These are phyloP conservation scores for Tetragonia tetragonoides DNA, from an alignment of 148 eudicot genomes.

Conservation along the genomic window DNA sequence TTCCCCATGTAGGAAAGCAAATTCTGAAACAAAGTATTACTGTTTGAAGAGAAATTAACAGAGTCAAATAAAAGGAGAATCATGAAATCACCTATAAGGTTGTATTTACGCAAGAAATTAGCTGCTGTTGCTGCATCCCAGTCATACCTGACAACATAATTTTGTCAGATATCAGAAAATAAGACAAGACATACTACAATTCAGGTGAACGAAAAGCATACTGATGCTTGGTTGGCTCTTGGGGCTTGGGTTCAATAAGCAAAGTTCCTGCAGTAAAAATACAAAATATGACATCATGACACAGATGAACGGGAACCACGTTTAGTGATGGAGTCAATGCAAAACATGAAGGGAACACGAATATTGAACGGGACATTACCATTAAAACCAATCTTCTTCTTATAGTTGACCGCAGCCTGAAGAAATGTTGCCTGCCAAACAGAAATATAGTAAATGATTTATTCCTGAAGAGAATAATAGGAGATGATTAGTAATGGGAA, in stretches of 20 bases:
- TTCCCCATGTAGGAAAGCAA: background rate
- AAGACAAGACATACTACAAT: background rate
- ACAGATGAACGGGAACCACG: background rate
- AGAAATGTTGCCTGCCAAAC: slow-evolving; percentile 75
- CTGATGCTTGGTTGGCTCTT: slow-evolving; percentile 99
- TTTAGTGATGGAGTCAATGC: background rate
- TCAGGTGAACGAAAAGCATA: slow-evolving; percentile 32
- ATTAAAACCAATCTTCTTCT: slow-evolving; percentile 95
- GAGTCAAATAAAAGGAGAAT: background rate
- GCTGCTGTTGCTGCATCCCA: slow-evolving; percentile 99
- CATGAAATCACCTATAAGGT: slow-evolving; percentile 60
- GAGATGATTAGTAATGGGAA: background rate
- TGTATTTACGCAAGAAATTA: slow-evolving; percentile 93
- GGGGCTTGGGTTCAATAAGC: slow-evolving; percentile 97
- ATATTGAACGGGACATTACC: slow-evolving; percentile 43
- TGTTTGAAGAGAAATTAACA: background rate
- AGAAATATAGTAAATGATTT: background rate
- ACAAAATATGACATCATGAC: background rate
- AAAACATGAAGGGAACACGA: background rate
- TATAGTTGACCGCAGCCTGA: slow-evolving; percentile 79
- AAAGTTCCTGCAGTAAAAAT: slow-evolving; percentile 56
- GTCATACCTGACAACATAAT: slow-evolving; percentile 63
- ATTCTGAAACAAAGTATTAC: background rate
- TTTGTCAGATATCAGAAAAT: slow-evolving; percentile 13
- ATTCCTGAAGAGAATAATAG: background rate